A percentile compares a stretch with the other conserved stretches of the same genome.
phyloP scores from a whole-genome alignment of 768 basidiomycete species.

The Boletus patriciae region DNA sequence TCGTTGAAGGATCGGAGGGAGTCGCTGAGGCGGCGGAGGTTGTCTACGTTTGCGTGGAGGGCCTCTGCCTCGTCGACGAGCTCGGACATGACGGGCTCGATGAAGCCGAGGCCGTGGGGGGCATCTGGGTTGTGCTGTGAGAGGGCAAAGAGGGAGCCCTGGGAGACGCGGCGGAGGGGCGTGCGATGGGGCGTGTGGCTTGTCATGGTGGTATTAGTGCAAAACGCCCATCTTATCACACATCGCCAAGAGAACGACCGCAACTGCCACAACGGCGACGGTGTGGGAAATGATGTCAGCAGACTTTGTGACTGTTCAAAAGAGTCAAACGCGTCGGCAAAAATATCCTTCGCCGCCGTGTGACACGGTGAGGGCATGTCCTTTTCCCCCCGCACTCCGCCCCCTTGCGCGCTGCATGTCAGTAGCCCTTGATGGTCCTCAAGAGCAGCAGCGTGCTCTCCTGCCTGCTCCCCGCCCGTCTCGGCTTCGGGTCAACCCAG shows the following conservation, averaged over 20 bases:
- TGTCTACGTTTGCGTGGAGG: slow-evolving; percentile 72
- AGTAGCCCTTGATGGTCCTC: slow-evolving; percentile 34
- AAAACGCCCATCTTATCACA: no score
- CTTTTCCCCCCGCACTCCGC: slow-evolving; percentile 1
- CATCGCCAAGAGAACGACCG: no score
- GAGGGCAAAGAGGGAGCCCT: slow-evolving; percentile 84
- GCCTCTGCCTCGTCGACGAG: slow-evolving; percentile 86
- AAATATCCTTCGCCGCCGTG: slow-evolving; percentile 13
- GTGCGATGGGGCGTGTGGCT: slow-evolving; percentile 68
- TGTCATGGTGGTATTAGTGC: no score
- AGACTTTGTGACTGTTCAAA: slow-evolving; percentile 5
- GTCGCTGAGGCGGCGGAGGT: slow-evolving; percentile 67
- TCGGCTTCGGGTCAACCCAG: slow-evolving; percentile 27
- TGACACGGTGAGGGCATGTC: slow-evolving; percentile 20
- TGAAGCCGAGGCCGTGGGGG: slow-evolving; percentile 80
- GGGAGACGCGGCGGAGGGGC: slow-evolving; percentile 86
- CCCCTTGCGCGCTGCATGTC: no score
- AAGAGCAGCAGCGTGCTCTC: slow-evolving; percentile 33
- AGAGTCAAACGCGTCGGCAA: slow-evolving; percentile 2
- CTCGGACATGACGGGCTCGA: slow-evolving; percentile 81
- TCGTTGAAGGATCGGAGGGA: slow-evolving; percentile 88
- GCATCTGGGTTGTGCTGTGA: slow-evolving; percentile 71
- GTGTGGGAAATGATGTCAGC: slow-evolving; percentile 17
- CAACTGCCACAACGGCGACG: no score
- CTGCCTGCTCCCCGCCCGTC: slow-evolving; percentile 41